A percentile compares a stretch with the other conserved stretches of the same genome.
These are phyloP conservation scores for Alternaria gansuensis DNA, from an alignment of 2,329 filamentous ascomycete species.

Conservation along the genomic window DNA sequence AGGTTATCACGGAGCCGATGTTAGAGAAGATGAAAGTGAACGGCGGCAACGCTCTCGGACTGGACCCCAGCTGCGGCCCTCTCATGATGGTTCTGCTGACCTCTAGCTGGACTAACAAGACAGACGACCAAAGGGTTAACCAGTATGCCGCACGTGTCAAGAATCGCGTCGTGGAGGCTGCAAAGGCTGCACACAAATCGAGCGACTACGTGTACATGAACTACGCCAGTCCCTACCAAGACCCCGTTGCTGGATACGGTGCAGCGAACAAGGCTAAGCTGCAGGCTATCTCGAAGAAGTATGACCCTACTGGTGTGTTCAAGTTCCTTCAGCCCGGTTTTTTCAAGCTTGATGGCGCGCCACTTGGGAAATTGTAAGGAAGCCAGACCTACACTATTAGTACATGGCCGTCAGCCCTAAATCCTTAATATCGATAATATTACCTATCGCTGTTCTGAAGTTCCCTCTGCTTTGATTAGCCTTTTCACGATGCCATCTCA, in stretches of 20 bases:
- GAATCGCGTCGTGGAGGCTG: conserved; percentile 19
- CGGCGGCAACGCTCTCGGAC: conserved; percentile 46
- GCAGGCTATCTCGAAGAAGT: conserved; percentile 28
- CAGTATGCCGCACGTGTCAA: conserved; percentile 29
- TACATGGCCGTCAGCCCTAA: background rate
- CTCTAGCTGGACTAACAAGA: conserved; percentile 31
- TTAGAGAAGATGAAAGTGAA: conserved; percentile 32
- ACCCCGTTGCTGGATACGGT: conserved; percentile 56
- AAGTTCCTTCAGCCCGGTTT: conserved; percentile 31
- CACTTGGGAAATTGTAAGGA: conserved; percentile 1
- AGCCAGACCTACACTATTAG: too few species aligned
- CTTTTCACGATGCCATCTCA: background rate
- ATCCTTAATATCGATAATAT: background rate
- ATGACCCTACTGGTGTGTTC: conserved; percentile 35
- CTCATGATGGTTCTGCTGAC: conserved; percentile 30
- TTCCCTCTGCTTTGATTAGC: background rate
- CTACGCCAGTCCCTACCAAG: conserved; percentile 57
- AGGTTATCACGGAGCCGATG: conserved; percentile 38
- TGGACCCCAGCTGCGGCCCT: conserved; percentile 32
- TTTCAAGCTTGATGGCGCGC: conserved; percentile 37
- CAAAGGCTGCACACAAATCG: conserved; percentile 17
- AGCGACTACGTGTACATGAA: conserved; percentile 56
- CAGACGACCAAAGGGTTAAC: conserved; percentile 38
- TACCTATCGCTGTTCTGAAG: too few species aligned
- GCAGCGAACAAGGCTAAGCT: conserved; percentile 44